phyloP scores from a whole-genome alignment of 768 basidiomycete genomes.

The Termitomyces sp. region DNA sequence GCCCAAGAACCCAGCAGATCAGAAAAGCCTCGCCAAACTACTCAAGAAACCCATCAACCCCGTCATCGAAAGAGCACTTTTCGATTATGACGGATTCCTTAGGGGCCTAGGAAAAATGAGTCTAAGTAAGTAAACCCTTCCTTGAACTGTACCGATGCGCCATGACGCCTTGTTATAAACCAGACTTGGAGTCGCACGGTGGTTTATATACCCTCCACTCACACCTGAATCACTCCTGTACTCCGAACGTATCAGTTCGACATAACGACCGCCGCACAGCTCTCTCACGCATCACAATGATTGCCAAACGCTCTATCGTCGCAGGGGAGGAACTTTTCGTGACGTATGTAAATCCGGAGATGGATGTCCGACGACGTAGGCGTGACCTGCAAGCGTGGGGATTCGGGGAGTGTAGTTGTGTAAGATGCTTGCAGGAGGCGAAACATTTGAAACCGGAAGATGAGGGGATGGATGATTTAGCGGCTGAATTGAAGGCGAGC shows the following conservation, averaged over 20 bases:
- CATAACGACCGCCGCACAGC: constrained; percentile 67
- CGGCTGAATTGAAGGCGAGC: constrained; percentile 57
- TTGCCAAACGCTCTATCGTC: constrained; percentile 60
- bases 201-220: constrained; percentile 84
- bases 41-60: constrained; percentile 42
- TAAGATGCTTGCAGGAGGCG: constrained; percentile 60
- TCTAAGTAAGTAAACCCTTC: constrained; percentile 53
- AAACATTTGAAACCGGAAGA: constrained; percentile 27
- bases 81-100: constrained; percentile 74
- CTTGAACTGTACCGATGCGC: constrained; percentile 1
- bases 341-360: constrained; percentile 72
- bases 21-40: constrained; percentile 54
- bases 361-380: constrained; percentile 41
- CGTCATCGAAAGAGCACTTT: constrained; percentile 52
- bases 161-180: neutral
- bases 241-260: constrained; percentile 72
- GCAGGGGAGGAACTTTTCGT: constrained; percentile 71
- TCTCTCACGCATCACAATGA: constrained; percentile 67
- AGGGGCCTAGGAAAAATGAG: constrained; percentile 71
- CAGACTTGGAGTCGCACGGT: constrained; percentile 81
- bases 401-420: constrained; percentile 65
- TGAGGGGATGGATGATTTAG: constrained; percentile 39
- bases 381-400: constrained; percentile 64
- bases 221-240: constrained; percentile 82
- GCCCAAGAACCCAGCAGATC: constrained; percentile 41